phyloP scores from a whole-genome alignment of 73 alveolate species.

The Paramecium biaurelia region DNA sequence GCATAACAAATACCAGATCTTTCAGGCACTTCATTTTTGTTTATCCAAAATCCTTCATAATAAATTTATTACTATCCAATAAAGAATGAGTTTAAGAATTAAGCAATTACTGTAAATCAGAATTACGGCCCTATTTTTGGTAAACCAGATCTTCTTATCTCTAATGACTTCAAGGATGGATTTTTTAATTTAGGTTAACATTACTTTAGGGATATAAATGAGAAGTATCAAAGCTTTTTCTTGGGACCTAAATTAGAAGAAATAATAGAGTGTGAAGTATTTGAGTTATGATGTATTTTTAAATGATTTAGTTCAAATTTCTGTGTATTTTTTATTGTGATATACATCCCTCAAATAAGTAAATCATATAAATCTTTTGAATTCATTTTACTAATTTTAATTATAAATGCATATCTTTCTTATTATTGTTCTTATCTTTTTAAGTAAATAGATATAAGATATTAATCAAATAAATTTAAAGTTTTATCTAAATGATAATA shows the following conservation, averaged over 20 bases:
- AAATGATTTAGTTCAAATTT: no score
- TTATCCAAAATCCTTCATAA: background rate
- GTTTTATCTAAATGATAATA: background rate
- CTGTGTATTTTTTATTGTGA: no score
- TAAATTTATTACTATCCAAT: background rate
- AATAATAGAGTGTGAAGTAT: background rate
- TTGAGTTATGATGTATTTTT: background rate
- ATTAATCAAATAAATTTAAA: background rate
- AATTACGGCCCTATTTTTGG: background rate
- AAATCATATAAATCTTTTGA: conserved; percentile 40
- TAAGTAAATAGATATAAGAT: conserved; percentile 15
- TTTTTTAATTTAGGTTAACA: background rate
- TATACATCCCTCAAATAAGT: conserved; percentile 52
- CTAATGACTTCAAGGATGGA: background rate
- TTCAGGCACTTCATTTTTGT: background rate
- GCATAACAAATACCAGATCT: background rate
- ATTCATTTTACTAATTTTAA: conserved; percentile 33
- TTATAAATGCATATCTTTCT: conserved; percentile 9
- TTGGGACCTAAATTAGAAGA: background rate
- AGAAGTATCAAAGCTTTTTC: background rate
- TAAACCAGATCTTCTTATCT: background rate
- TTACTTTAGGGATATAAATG: background rate
- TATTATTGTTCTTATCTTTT: conserved; percentile 39
- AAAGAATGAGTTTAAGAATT: background rate
- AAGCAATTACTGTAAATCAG: background rate